A percentile compares a stretch with the other conserved stretches of the same genome.
phyloP scores from a whole-genome alignment of 169 alveolate genomes.

The Fabrea salina region DNA sequence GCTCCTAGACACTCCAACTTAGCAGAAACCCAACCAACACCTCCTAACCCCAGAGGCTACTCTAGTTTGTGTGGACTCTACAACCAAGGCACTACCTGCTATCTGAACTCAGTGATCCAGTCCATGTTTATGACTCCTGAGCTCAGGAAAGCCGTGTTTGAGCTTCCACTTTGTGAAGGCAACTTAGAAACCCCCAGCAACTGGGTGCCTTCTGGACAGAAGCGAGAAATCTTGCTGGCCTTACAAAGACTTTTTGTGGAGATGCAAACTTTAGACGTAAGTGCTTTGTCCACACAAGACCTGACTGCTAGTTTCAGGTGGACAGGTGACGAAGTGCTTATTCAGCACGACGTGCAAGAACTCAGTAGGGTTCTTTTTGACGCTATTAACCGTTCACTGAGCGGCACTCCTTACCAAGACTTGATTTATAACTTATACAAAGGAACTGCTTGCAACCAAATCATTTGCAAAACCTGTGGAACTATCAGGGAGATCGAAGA shows the following conservation, averaged over 20 bases:
- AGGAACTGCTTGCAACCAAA: constrained; percentile 48
- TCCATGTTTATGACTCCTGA: constrained; percentile 74
- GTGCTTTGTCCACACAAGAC: constrained; percentile 60
- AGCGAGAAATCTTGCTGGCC: constrained; percentile 51
- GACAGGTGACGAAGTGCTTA: constrained; percentile 57
- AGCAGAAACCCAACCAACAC: constrained; percentile 54
- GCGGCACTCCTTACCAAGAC: constrained; percentile 51
- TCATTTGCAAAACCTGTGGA: constrained; percentile 53
- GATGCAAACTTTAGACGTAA: constrained; percentile 45
- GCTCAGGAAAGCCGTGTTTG: constrained; percentile 58
- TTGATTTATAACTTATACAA: constrained; percentile 53
- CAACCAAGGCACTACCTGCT: constrained; percentile 81
- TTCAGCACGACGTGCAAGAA: constrained; percentile 77
- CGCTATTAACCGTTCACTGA: constrained; percentile 56
- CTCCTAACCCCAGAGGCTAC: constrained; percentile 47
- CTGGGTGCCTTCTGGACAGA: constrained; percentile 56
- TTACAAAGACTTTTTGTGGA: constrained; percentile 66
- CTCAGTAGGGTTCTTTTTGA: constrained; percentile 64
- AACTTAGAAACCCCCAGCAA: constrained; percentile 35
- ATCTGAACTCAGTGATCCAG: constrained; percentile 75
- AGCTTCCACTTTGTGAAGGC: constrained; percentile 60
- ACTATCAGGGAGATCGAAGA: constrained; percentile 52
- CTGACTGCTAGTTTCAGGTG: constrained; percentile 75
- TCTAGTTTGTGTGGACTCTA: constrained; percentile 65
- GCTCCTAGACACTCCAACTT: constrained; percentile 42